Evolutionary conservation across 1,139 yeast genomes (phyloP).

Genomic region (Kodamaea suecica): DNA sequence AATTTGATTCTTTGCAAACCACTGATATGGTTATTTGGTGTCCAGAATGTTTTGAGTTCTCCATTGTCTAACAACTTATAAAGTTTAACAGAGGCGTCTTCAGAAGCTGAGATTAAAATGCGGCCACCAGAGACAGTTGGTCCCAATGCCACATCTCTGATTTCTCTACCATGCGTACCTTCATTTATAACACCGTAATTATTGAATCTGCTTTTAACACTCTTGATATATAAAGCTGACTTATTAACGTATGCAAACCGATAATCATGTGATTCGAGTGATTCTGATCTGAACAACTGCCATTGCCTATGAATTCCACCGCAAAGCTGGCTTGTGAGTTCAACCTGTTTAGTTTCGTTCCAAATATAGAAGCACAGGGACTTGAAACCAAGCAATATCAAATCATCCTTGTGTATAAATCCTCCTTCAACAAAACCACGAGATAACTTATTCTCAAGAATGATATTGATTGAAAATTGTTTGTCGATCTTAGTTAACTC

Average conservation of each 20-base stretch:
- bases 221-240: slow-evolving; percentile 34
- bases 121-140: slow-evolving; percentile 21
- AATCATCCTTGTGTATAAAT: slow-evolving; percentile 42
- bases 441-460: slow-evolving; percentile 62
- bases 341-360: slow-evolving; percentile 77
- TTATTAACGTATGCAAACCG: slow-evolving; percentile 58
- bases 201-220: slow-evolving; percentile 19
- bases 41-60: slow-evolving; percentile 48
- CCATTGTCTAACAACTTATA: slow-evolving; percentile 47
- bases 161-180: slow-evolving; percentile 91
- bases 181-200: slow-evolving; percentile 32
- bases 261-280: too few species aligned
- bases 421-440: slow-evolving; percentile 83
- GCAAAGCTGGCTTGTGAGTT: slow-evolving; percentile 68
- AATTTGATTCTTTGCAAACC: slow-evolving; percentile 79
- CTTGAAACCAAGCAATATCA: slow-evolving; percentile 75
- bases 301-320: slow-evolving; percentile 93
- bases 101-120: slow-evolving; percentile 73
- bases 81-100: slow-evolving; percentile 75
- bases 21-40: slow-evolving; percentile 77
- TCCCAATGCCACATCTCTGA: slow-evolving; percentile 61
- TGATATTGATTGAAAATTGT: slow-evolving; percentile 23
- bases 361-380: slow-evolving; percentile 76
- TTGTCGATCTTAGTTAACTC: slow-evolving; percentile 15
- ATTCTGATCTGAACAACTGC: slow-evolving; percentile 48